A percentile compares a stretch with the other conserved stretches of the same genome.
These are phyloP conservation scores for Haplosporangium sp. DNA, from an alignment of 371 early-diverging fungal species.

Conservation along the genomic window DNA sequence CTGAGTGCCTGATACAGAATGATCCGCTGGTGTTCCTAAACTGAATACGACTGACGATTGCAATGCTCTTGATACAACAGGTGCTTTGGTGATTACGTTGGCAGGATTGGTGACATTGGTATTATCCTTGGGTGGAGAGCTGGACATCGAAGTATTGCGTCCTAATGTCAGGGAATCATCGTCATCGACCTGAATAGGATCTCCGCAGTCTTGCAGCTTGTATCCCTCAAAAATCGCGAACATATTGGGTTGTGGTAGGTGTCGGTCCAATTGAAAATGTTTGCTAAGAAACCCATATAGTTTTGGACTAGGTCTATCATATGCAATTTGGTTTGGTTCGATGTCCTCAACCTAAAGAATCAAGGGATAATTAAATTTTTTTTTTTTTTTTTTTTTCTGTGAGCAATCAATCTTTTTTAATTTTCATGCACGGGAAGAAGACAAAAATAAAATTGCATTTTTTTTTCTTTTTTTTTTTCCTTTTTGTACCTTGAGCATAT, in stretches of 20 bases:
- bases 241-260: slow-evolving; percentile 49
- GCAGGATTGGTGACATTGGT: not conserved
- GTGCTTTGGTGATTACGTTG: slow-evolving; percentile 5
- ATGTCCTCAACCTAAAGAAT: slow-evolving; percentile 33
- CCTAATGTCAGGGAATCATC: slow-evolving; percentile 5
- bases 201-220: slow-evolving; percentile 30
- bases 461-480: too few species aligned
- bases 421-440: slow-evolving; percentile 2
- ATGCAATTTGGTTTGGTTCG: slow-evolving; percentile 48
- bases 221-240: slow-evolving; percentile 53
- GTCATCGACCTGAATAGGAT: slow-evolving; percentile 34
- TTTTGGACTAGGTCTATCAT: slow-evolving; percentile 53
- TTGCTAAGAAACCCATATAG: slow-evolving; percentile 44
- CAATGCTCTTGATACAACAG: slow-evolving; percentile 20
- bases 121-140: not conserved
- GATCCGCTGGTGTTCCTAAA: not conserved
- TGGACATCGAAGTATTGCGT: slow-evolving; percentile 7
- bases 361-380: not conserved
- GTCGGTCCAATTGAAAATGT: slow-evolving; percentile 34
- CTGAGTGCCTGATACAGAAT: not conserved
- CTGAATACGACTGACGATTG: slow-evolving; percentile 31
- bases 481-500: slow-evolving; percentile 55
- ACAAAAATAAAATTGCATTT: slow-evolving; percentile 4
- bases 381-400: too few species aligned
- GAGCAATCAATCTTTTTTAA: not conserved